These are phyloP conservation scores for Aphelidium insulamus DNA, from an alignment of 371 early-diverging fungal genomes.

Conservation along the genomic window DNA sequence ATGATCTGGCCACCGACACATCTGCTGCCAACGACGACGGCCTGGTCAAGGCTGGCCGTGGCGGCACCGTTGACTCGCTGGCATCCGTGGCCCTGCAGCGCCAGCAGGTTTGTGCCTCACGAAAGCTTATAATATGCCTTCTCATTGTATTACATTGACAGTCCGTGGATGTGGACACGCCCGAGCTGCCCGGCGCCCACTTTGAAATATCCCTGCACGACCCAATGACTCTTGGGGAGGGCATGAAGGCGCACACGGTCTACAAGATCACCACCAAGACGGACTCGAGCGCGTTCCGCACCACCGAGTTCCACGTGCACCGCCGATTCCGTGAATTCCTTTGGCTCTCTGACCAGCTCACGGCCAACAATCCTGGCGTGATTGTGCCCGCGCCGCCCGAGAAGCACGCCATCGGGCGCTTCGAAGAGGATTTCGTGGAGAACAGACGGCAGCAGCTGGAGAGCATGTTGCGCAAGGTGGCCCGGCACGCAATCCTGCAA, in stretches of 20 bases:
- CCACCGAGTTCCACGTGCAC: constrained; percentile 48
- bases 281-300: constrained; percentile 43
- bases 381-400: constrained; percentile 86
- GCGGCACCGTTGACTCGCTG: no score
- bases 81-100: no score
- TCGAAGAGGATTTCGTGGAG: constrained; percentile 88
- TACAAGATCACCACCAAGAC: constrained; percentile 77
- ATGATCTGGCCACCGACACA: no score
- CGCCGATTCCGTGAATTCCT: constrained; percentile 81
- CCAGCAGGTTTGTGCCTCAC: no score
- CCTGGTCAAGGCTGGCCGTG: no score
- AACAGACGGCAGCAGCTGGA: constrained; percentile 61
- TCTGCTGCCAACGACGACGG: no score
- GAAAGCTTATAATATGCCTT: no score
- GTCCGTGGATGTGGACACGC: no score
- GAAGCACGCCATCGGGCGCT: constrained; percentile 78
- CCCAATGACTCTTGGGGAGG: no score
- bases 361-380: constrained; percentile 54
- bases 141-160: no score
- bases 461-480: constrained; percentile 52
- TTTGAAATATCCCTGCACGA: no score
- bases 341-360: constrained; percentile 75
- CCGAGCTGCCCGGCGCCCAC: no score
- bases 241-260: constrained; percentile 58
- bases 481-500: constrained; percentile 59